Base-by-base conservation (phyloP, 1,284 basidiomycete species). In the Ustilago hordei region DNA sequence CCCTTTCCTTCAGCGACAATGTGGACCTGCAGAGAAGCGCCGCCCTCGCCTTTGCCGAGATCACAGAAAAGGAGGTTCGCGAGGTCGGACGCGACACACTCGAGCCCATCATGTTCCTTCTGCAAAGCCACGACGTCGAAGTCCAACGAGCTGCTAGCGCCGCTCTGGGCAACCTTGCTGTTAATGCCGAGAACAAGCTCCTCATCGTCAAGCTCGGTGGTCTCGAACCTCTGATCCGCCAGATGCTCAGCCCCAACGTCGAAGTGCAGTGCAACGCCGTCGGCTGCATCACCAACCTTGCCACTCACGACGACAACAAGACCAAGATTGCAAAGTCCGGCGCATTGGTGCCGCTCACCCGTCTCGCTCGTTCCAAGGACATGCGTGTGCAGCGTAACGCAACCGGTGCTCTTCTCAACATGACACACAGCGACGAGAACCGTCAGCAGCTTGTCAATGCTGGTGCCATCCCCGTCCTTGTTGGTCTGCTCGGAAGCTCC, bases 221-320 rank as follows among this genome's bases (percentile, higher is more conserved):
- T 59, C 91, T 99, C 48, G 97, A 99, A 86, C 97, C 96, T 60
- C 90, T 99, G 82, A 99, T 99, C 85, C 92, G 95, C 67, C 97
- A 99, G 87, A 99, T 99, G 97, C 91, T 98, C 64, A 95, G 94
- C 82, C 95, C 96, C 6, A 99, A 99, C 85, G 96, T 99, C 47
- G 97, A 99, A 87, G 97, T 99, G 2, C 97, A 99, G 87, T 99
- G 97, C 89, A 99, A 99, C 85, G 97, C 97, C n/a, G 97, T 99
- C 41, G 97, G 97, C 41, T 99, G 97, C 87, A 95, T 99, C 64
- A 99, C 97, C 41, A 99, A 99, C 87, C 90, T 99, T 62, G 97
- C 97, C 19, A 99, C 96, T 2, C 96, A 99, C 88, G 95, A 99
- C 85, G 97, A 99, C 87, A 99, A 99, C 90, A 99, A 99, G 90